phyloP scores from a whole-genome alignment of 208 protist genomes.

The Entamoeba nuttalli region DNA sequence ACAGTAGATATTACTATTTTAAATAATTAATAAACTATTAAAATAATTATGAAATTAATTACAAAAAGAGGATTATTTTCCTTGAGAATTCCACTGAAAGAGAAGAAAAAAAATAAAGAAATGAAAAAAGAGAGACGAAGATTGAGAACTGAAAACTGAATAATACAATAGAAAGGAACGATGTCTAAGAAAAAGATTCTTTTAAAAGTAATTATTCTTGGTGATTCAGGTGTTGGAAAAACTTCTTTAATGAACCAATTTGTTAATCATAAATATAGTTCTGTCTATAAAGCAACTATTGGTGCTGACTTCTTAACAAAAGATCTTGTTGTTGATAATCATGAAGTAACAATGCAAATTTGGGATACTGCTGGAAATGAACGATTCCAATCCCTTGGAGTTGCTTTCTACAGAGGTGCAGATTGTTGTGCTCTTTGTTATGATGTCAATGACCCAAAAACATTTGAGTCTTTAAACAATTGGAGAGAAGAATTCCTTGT shows the following conservation, averaged over 20 bases:
- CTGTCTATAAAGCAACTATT: constrained; percentile 38
- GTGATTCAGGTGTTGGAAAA: background rate
- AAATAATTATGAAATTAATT: too few relatives aligned
- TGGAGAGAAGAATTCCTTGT: constrained; percentile 35
- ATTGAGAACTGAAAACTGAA: too few relatives aligned
- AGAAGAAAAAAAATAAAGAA: too few relatives aligned
- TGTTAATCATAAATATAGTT: background rate
- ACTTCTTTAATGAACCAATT: background rate
- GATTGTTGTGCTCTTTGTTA: constrained; percentile 77
- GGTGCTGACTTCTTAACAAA: constrained; percentile 28
- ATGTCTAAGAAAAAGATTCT: background rate
- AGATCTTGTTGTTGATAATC: constrained; percentile 8
- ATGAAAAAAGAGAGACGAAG: too few relatives aligned
- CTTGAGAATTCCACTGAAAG: too few relatives aligned
- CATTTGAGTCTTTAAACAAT: constrained; percentile 31
- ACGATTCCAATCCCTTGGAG: constrained; percentile 90
- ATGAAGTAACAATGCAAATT: background rate
- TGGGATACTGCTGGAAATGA: constrained; percentile 81
- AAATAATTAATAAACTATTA: too few relatives aligned
- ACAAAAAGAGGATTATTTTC: too few relatives aligned
- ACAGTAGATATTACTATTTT: too few relatives aligned
- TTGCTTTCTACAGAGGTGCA: constrained; percentile 93
- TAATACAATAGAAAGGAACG: background rate
- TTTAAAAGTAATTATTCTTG: background rate
- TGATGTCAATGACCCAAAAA: constrained; percentile 34